These are phyloP conservation scores for Colletotrichum lentis DNA, from an alignment of 2,329 filamentous ascomycete species.

Conservation along the genomic window DNA sequence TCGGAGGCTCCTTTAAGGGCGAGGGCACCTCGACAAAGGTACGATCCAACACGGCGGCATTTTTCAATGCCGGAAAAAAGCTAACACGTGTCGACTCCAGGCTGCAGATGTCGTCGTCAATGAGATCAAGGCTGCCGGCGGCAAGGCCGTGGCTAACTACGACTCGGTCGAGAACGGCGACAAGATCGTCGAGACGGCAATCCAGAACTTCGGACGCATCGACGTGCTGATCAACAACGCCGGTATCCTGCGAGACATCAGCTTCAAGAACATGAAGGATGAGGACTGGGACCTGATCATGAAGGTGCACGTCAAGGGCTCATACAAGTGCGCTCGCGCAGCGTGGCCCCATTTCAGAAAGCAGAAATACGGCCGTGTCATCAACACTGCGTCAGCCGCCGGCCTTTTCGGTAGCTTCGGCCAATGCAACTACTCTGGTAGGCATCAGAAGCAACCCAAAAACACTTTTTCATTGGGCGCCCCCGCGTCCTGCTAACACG, in stretches of 20 bases:
- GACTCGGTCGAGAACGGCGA: conserved; percentile 93
- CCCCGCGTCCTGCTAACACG: conserved; percentile 14
- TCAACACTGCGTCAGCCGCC: conserved; percentile 96
- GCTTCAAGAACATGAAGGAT: conserved; percentile 99
- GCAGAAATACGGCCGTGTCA: conserved; percentile 96
- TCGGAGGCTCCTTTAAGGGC: conserved; percentile 91
- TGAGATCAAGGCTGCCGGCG: conserved; percentile 85
- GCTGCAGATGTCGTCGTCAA: conserved; percentile 84
- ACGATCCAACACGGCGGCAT: conserved; percentile 42
- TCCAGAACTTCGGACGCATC: conserved; percentile 82
- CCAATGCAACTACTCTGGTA: conserved; percentile 91
- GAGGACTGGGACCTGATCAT: conserved; percentile 96
- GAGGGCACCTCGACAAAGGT: conserved; percentile 90
- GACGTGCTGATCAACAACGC: conserved; percentile 98
- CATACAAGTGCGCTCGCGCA: conserved; percentile 93
- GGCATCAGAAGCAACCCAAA: conserved; percentile 37
- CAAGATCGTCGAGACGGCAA: conserved; percentile 89
- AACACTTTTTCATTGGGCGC: background rate
- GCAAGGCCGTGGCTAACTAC: conserved; percentile 98
- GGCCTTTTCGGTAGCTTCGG: conserved; percentile 96
- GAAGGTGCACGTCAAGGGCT: conserved; percentile 89
- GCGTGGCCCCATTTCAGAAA: conserved; percentile 98
- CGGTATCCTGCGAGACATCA: conserved; percentile 91
- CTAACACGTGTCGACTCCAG: conserved; percentile 54
- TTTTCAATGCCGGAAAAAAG: background rate